Base-by-base conservation (phyloP, 1,139 yeast species). In the Meyerozyma carpophila region DNA sequence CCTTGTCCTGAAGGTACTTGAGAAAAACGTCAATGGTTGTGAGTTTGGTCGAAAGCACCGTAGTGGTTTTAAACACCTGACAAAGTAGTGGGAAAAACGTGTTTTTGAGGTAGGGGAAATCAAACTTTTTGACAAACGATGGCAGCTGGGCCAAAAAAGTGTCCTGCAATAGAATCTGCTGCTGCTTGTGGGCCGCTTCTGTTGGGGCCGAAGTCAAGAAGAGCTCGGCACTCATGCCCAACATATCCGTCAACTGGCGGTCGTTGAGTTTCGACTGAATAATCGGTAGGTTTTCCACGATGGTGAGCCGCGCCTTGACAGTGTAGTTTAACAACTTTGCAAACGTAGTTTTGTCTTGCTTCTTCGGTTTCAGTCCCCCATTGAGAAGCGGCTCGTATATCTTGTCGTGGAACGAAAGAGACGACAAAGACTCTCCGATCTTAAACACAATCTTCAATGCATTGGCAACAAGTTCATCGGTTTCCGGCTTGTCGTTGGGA, bases 11-110 rank as follows among this genome's bases (percentile, higher is more conserved):
- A 11, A 88, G 75, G 56, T 90, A 66, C 40, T 67, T 63, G 21
- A 77, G 75, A 54, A 93, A 83, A 1, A 87, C 73, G 26, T 73
- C 68, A n/a, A 90, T 71, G 2, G 95, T 79, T 11, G 81, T 74
- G 29, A 84, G 68, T 54, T 93, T 90, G 27, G 91, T 86, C 3
- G 87, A 81, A 36, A 90, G 66, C 36, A 93, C 79, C 0, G 94
- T 86, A 0, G 98, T 91, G 39, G 89, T 85, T 36, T 88, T 79
- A 62, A 90, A 91, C 3, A 88, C 77, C 37, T 75, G 77, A 36
- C 89, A 78, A 21, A 90, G 70, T 37, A 81, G 66, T 1, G 96
- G 96, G 58, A 87, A 79, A 14, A 89, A 69, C 14, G 79, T 78
- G 52, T 82, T 83, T 52, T 91, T 89, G 44, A 89, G 73, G 31